A percentile compares a stretch with the other conserved stretches of the same genome.
Evolutionary conservation across 2,329 filamentous ascomycete species (phyloP).

Genomic region (Fusarium caatingaense): DNA sequence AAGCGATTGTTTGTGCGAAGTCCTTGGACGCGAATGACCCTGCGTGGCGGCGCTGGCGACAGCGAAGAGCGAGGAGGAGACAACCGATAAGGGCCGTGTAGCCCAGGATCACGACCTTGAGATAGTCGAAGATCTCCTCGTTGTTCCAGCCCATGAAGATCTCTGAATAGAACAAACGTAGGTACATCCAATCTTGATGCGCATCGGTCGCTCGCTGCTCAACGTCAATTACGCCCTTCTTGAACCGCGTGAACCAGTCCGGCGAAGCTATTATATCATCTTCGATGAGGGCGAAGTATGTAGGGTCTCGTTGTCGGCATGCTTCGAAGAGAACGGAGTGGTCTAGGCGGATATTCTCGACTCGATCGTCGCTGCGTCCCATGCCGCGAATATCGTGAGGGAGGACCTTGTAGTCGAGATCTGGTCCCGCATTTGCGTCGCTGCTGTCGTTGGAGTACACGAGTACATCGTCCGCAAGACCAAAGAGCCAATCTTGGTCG

Average conservation of each 20-base stretch:
- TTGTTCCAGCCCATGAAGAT: constrained; percentile 54
- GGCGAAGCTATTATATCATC: constrained; percentile 53
- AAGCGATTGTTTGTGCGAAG: constrained; percentile 43
- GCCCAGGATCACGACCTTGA: constrained; percentile 41
- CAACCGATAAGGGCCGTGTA: constrained; percentile 41
- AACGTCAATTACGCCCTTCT: constrained; percentile 45
- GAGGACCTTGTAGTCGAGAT: constrained; percentile 27
- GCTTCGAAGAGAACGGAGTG: constrained; percentile 50
- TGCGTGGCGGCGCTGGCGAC: constrained; percentile 16
- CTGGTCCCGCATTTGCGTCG: background rate
- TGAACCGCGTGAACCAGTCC: constrained; percentile 50
- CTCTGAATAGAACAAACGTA: constrained; percentile 55
- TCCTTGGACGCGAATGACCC: constrained; percentile 24
- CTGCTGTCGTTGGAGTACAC: constrained; percentile 41
- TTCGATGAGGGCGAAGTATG: constrained; percentile 53
- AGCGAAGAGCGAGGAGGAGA: constrained; percentile 21
- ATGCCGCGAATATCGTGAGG: constrained; percentile 40
- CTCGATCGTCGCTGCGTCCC: constrained; percentile 45
- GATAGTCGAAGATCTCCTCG: constrained; percentile 50
- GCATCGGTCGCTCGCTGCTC: constrained; percentile 38
- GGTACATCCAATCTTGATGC: constrained; percentile 50
- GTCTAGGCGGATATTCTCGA: constrained; percentile 51
- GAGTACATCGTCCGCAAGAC: constrained; percentile 50
- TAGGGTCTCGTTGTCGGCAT: constrained; percentile 45
- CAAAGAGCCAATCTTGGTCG: constrained; percentile 48